phyloP scores from a whole-genome alignment of 2,329 filamentous ascomycete genomes.

The Pseudovirgaria hyperparasitica region DNA sequence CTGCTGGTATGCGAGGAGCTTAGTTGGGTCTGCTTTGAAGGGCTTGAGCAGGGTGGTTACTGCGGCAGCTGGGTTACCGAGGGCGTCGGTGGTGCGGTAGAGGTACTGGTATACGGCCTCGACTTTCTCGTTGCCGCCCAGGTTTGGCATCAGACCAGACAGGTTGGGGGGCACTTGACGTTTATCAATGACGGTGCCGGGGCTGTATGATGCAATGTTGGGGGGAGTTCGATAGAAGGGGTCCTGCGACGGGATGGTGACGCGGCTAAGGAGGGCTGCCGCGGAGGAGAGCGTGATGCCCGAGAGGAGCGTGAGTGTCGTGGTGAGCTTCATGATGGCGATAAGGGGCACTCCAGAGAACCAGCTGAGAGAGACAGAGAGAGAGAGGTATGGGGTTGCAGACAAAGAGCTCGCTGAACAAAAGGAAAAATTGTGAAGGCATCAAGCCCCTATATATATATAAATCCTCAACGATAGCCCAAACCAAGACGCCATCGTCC shows the following conservation, averaged over 20 bases:
- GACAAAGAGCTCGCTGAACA: no score
- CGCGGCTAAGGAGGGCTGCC: no score
- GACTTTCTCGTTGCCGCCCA: conserved; percentile 1
- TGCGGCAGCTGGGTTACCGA: conserved; percentile 8
- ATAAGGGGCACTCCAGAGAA: no score
- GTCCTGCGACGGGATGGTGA: conserved; percentile 5
- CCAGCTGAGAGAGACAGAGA: no score
- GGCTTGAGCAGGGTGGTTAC: conserved; percentile 9
- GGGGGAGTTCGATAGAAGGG: conserved; percentile 9
- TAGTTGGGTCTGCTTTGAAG: conserved; percentile 1
- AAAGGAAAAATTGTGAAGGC: no score
- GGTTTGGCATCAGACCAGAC: conserved; percentile 5
- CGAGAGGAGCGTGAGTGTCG: no score
- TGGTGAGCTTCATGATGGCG: no score
- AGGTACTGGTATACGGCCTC: conserved; percentile 8
- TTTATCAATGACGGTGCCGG: conserved; percentile 8
- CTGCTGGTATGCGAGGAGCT: conserved; percentile 9
- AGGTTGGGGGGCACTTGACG: conserved; percentile 8
- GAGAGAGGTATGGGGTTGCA: no score
- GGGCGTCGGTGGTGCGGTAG: conserved; percentile 9
- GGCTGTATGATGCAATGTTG: conserved; percentile 3
- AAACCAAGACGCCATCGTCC: no score
- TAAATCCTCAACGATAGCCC: no score
- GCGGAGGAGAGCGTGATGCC: no score
- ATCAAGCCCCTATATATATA: no score